Percentiles rank a stretch among this genome's conserved stretches.
These are phyloP conservation scores for Dactylorhiza incarnata DNA, from an alignment of 106 monocot genomes.

Conservation along the genomic window DNA sequence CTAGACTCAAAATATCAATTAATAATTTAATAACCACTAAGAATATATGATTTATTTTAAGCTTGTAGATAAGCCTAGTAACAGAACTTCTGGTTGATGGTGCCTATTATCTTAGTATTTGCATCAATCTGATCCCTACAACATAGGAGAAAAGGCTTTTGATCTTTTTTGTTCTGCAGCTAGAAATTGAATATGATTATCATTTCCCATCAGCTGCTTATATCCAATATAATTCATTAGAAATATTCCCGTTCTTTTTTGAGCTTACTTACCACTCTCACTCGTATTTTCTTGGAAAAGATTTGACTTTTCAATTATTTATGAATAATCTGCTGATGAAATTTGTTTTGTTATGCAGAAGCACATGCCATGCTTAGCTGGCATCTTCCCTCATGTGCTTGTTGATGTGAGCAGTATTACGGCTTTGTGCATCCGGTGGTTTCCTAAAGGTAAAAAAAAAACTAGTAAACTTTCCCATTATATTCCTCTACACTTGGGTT, in stretches of 20 bases:
- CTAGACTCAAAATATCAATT: background rate
- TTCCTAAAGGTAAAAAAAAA: slow-evolving; percentile 56
- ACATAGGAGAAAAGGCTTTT: background rate
- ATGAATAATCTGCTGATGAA: background rate
- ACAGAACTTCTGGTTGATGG: background rate
- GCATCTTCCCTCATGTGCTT: slow-evolving; percentile 73
- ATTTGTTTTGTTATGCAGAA: slow-evolving; percentile 45
- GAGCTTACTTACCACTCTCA: background rate
- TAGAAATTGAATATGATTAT: background rate
- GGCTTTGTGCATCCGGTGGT: slow-evolving; percentile 81
- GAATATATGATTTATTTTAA: background rate
- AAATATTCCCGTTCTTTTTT: background rate
- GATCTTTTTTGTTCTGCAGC: background rate
- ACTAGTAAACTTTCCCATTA: background rate
- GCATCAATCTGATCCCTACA: background rate
- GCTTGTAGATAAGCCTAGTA: background rate
- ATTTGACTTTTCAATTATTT: background rate
- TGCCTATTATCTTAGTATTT: background rate
- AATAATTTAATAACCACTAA: background rate
- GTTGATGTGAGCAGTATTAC: slow-evolving; percentile 93
- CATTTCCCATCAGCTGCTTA: background rate
- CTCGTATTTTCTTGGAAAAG: no score
- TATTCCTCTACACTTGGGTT: background rate
- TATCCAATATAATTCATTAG: background rate
- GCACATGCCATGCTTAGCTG: slow-evolving; percentile 82